phyloP scores from a whole-genome alignment of 352 stramenopile species.

The Thalassiosira exigua region DNA sequence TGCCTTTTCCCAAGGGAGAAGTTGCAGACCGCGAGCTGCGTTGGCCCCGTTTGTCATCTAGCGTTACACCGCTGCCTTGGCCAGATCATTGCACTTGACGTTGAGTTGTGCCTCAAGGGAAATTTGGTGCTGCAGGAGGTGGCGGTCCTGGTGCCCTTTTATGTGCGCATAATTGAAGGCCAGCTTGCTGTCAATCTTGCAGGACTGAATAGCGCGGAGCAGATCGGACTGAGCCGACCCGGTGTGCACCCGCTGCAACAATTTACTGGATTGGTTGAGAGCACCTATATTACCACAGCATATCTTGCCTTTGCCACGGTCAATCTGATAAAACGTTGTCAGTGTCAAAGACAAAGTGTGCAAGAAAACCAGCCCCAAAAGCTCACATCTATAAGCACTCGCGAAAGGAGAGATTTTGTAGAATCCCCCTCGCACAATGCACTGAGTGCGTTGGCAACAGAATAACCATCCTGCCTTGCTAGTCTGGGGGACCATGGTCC shows the following conservation, averaged over 20 bases:
- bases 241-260: neutral
- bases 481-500: too few species aligned
- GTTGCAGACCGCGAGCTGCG: neutral
- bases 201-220: neutral
- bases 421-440: too few species aligned
- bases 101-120: slow-evolving; percentile 24
- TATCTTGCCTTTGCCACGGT: neutral
- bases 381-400: too few species aligned
- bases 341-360: too few species aligned
- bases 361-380: too few species aligned
- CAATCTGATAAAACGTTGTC: neutral
- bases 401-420: too few species aligned
- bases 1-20: slow-evolving; percentile 29
- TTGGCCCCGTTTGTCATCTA: neutral
- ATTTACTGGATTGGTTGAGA: slow-evolving; percentile 2
- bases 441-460: too few species aligned
- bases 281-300: slow-evolving; percentile 31
- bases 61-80: slow-evolving; percentile 21
- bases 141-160: slow-evolving; percentile 15
- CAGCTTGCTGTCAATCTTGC: neutral
- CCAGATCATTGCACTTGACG: slow-evolving; percentile 16
- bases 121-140: slow-evolving; percentile 8
- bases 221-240: slow-evolving; percentile 12
- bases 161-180: slow-evolving; percentile 21
- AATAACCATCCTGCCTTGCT: too few species aligned